Evolutionary conservation across 306 rosid species (phyloP), one percentile per base, ranked within the genome.

Genomic region (Arachis stenosperma): DNA sequence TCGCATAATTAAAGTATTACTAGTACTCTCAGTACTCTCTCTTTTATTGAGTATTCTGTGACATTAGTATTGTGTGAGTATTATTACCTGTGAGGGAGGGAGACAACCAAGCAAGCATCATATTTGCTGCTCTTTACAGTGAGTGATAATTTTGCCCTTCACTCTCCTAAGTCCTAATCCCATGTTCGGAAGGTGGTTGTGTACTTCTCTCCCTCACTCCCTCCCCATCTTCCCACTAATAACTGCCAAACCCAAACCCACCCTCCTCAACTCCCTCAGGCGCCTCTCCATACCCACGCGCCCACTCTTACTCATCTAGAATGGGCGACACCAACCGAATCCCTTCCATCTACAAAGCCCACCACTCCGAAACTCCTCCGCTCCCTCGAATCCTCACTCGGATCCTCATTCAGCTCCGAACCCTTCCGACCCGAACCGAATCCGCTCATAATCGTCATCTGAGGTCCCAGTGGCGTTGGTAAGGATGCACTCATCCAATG

Each of bases 401-500:
- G 90, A 3, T 80, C 91, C 2, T 73, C 88, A 27, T 90, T 94
- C 81, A 67, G 83, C 69, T 83, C 96, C 3, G 82, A 83, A 0
- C 90, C 97, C 0, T 68, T 91, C 9, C 47, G 65, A 51, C 86
- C 95, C 2, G 76, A 75, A 63, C 93, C 99, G 0, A 63, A 40
- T 42, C 98, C 99, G 0, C 82, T 91, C 61, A 69, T 94, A 67
- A 47, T 94, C 62, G 93, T 94, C 10, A 90, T 94, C 46, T 82
- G 93, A 59, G 99, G 99, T 5, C 96, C 99, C 5, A 90, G 98
- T 61, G 98, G 99, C 6, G 98, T 91, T 46, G 99, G 99, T 44
- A 94, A 94, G 66, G 97, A 91, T 83, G 89, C 99, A 7, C 75
- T 90, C 30, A 91, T 94, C 41, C 74, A 75, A 7, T 77, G 81